Base-by-base conservation (phyloP, 768 basidiomycete species). In the Coprinellus micaceus region DNA sequence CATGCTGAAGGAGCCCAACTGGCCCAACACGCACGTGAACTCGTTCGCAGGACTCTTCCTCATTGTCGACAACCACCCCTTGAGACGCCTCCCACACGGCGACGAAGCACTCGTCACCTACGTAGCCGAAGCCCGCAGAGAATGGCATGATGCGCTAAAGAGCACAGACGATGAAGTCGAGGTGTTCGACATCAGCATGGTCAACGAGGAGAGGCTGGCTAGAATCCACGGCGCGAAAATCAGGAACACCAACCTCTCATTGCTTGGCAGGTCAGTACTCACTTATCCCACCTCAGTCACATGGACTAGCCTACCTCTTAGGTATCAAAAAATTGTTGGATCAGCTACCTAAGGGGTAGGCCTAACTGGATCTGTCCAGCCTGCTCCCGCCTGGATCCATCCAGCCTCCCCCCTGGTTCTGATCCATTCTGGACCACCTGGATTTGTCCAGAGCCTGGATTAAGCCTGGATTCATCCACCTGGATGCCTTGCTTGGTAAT, bases 41-140 rank as follows among this genome's bases (percentile, higher is more conserved):
- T 22, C 59, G 0, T 36, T 64, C 6, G 51, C 57, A 2, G 21
- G 13, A 1, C 63, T 63, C 33, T 63, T 53, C 53, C 52, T 60
- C 24, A 17, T 43, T 3, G 30, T 66, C 17, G 60, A 66, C 19
- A 40, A 9, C 11, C 58, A 62, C 39, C 29, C 55, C 0, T 37
- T 40, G 1, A 45, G 58, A 10, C 26, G 46, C 21, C 21, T 40
- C n/a, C 19, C 48, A 10, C 4, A 58, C 24, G 39, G 63, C 19
- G 25, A 57, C 11, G 39, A 56, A 19, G 55, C 56, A 2, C 29
- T 65, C 0, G 0, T 61, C 25, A 13, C 15, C 0, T 65, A 65
- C 41, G 53, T 55, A 43, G 60, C 57, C n/a, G n/a, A n/a, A n/a
- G n/a, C n/a, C n/a, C n/a, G n/a, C n/a, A n/a, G n/a, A n/a, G n/a